Base-by-base conservation (phyloP, 2,329 filamentous ascomycete genomes). In the Hypoxylon sp. region DNA sequence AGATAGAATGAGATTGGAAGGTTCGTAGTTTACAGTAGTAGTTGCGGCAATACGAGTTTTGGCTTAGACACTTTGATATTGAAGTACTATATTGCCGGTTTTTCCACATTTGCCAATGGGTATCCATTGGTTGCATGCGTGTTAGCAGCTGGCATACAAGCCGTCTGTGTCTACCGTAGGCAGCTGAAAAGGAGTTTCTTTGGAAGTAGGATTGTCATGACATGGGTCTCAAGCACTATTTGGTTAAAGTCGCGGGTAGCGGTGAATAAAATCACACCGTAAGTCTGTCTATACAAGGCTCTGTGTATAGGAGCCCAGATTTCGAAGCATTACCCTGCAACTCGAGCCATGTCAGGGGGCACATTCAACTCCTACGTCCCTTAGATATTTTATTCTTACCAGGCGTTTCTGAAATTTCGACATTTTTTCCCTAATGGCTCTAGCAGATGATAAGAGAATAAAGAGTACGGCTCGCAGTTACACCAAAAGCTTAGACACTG, bases 1-100 rank as follows among this genome's bases (percentile, higher is more conserved):
- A 70, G 33, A 65, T 70, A 70, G 63, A 70, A 65, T 56, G 61
- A 69, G 56, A 69, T 67, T 70, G 67, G 58, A 67, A 68, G 62
- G 57, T 67, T 70, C 65, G 65, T 71, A 71, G 61, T 68, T 59
- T 58, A 65, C 57, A 65, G 61, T 55, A 62, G 46, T 58, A 61
- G 49, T 65, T 49, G 46, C 42, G 59, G 67, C 68, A 69, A 68
- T 55, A 67, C 45, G 62, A 68, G 61, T 61, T 64, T 64, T 30
- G 46, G 51, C 56, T 61, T 58, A 64, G 26, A 20, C 11, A 30
- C 46, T 54, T 51, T 16, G 44, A 9, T 40, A 16, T 30, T 36
- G 24, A 18, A 28, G 3, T 33, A 20, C 30, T 46, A 40, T 44
- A 32, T 20, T 26, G 7, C 12, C 12, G 2, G 33, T n/a, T 32